Evolutionary conservation across 768 basidiomycete genomes (phyloP), one percentile per base, ranked within the genome.

Genomic region (Leucosporidium creatinivorum): DNA sequence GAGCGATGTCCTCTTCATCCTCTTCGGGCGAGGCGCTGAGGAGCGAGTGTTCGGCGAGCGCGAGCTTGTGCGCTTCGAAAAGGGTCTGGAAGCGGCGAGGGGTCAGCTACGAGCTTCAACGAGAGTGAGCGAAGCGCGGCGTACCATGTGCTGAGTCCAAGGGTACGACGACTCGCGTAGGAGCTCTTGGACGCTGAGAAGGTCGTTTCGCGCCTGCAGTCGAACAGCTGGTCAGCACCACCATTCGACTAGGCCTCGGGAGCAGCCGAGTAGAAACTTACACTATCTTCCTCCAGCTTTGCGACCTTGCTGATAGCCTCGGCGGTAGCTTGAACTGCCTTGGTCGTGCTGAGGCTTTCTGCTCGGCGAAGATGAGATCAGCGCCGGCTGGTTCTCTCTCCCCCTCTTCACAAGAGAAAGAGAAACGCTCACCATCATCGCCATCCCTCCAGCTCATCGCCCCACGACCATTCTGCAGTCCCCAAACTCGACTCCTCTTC

Each of bases 391-490:
- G 1, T 8, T 47, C 17, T 56, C 30, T 9, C 26, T 19, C 31
- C 31, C 31, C 13, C 28, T 23, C 18, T 25, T 18, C n/a, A 18
- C 8, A 25, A 5, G 1, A 30, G n/a, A 19, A n/a, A 18, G 19
- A 1, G n/a, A 8, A 28, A 25, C 9, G 59, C 79, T 19, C 73
- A 88, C 89, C 85, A 76, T 82, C 78, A 75, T 90, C 91, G 4
- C 81, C 82, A 62, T 92, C 89, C 30, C 85, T 82, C 89, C 90
- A 93, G 76, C 89, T 91, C 88, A 91, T 89, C 4, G 88, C 89
- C 1, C 88, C 87, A 30, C 88, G 84, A 13, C 81, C 80, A 69
- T 91, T 91, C 62, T 85, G 73, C 59, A 87, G 74, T 0, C 87
- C 87, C 65, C 13, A 12, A 31, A 58, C 4, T 39, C 31, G 23